phyloP scores from a whole-genome alignment of 2,329 filamentous ascomycete species.

The Fusarium odoratissimum region DNA sequence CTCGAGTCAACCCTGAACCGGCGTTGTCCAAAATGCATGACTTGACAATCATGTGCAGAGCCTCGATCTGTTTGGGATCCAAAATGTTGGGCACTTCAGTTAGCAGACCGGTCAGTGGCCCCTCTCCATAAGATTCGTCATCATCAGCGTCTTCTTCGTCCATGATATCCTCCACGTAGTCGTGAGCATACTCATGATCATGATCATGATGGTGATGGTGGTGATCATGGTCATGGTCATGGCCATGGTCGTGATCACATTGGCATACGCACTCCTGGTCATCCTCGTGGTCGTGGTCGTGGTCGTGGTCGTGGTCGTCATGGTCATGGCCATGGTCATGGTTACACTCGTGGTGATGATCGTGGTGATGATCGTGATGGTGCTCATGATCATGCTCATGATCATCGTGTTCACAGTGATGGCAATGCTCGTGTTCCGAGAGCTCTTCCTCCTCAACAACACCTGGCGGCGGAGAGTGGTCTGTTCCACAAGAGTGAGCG shows the following conservation, averaged over 20 bases:
- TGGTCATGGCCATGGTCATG: slow-evolving; percentile 40
- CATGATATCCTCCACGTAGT: slow-evolving; percentile 66
- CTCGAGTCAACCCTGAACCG: slow-evolving; percentile 73
- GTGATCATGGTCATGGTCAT: slow-evolving; percentile 41
- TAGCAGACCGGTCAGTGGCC: slow-evolving; percentile 82
- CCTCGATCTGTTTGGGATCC: slow-evolving; percentile 94
- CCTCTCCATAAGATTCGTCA: slow-evolving; percentile 82
- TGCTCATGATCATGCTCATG: slow-evolving; percentile 14
- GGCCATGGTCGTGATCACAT: slow-evolving; percentile 43
- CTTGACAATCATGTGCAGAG: slow-evolving; percentile 96
- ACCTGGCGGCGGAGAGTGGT: slow-evolving; percentile 53
- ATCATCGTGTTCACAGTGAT: slow-evolving; percentile 46
- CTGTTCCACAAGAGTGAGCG: slow-evolving; percentile 57
- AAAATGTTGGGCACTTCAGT: slow-evolving; percentile 96
- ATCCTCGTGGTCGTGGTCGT: slow-evolving; percentile 42
- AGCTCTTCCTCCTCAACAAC: slow-evolving; percentile 53
- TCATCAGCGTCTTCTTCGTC: slow-evolving; percentile 78
- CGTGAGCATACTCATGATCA: slow-evolving; percentile 54
- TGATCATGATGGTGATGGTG: slow-evolving; percentile 50
- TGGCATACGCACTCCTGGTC: slow-evolving; percentile 53
- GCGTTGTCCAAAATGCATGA: slow-evolving; percentile 89
- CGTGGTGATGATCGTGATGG: slow-evolving; percentile 40
- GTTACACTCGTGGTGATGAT: slow-evolving; percentile 49
- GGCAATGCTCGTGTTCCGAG: slow-evolving; percentile 53
- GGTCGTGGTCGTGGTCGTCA: slow-evolving; percentile 38